Evolutionary conservation across 2,329 filamentous ascomycete genomes (phyloP).

Genomic region (Paecilomyces formosus): DNA sequence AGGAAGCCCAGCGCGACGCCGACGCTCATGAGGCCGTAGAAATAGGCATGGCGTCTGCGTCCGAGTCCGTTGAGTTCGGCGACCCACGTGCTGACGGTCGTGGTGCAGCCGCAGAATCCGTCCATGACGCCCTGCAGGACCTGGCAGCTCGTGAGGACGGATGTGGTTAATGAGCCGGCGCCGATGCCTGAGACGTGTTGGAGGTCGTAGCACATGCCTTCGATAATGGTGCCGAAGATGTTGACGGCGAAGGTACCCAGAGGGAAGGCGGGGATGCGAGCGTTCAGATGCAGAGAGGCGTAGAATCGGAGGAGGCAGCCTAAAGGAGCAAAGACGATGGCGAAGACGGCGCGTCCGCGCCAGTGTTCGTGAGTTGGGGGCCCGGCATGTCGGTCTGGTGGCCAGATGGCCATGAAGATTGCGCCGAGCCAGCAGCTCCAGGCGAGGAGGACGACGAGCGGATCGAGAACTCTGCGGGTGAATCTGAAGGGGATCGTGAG

Average conservation of each 20-base stretch:
- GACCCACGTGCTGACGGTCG: conserved; percentile 62
- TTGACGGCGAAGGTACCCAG: conserved; percentile 83
- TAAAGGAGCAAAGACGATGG: conserved; percentile 72
- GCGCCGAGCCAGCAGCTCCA: conserved; percentile 73
- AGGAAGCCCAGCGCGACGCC: conserved; percentile 40
- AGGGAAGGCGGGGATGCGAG: conserved; percentile 60
- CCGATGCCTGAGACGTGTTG: conserved; percentile 54
- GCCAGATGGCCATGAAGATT: conserved; percentile 62
- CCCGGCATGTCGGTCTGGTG: conserved; percentile 48
- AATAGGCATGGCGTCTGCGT: conserved; percentile 52
- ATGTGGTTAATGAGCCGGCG: conserved; percentile 33
- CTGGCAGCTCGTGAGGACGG: conserved; percentile 51
- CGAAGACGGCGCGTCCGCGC: conserved; percentile 69
- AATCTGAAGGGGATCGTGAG: conserved; percentile 55
- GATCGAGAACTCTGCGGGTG: conserved; percentile 58
- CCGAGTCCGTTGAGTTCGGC: conserved; percentile 50
- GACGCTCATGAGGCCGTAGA: conserved; percentile 46
- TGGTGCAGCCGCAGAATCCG: conserved; percentile 60
- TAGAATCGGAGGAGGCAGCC: conserved; percentile 74
- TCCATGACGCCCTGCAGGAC: conserved; percentile 60
- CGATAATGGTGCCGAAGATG: conserved; percentile 63
- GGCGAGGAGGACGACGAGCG: conserved; percentile 54
- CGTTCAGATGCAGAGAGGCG: conserved; percentile 63
- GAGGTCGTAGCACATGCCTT: conserved; percentile 72
- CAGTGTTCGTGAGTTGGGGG: conserved; percentile 47